Evolutionary conservation across 73 alveolate species (phyloP).

Genomic region (Paramecium bursaria): DNA sequence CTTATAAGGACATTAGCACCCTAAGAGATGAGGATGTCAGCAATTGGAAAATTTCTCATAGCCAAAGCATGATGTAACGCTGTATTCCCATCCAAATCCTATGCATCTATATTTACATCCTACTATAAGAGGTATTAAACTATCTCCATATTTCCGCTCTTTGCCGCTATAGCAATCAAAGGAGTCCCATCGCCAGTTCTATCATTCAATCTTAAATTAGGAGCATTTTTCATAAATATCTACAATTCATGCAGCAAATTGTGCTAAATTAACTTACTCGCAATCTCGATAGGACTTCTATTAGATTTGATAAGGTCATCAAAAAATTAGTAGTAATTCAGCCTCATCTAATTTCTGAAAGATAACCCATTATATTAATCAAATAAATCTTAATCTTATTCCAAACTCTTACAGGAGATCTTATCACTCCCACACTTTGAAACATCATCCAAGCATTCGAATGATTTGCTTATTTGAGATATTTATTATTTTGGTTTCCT

Average conservation of each 20-base stretch:
- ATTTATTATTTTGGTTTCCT: no score
- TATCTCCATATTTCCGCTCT: conserved; percentile 12
- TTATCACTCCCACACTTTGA: no score
- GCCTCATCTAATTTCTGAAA: no score
- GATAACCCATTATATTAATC: no score
- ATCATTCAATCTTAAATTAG: neutral
- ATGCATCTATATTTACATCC: neutral
- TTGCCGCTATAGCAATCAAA: conserved; percentile 4
- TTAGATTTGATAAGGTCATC: no score
- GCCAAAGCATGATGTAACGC: conserved; percentile 31
- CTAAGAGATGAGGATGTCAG: neutral
- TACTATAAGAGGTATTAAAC: neutral
- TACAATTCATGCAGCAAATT: conserved; percentile 14
- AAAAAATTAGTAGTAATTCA: no score
- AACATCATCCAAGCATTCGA: no score
- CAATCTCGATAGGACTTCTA: no score
- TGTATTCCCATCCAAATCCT: conserved; percentile 49
- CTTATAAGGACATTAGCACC: neutral
- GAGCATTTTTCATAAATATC: neutral
- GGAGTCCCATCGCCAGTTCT: conserved; percentile 13
- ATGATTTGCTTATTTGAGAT: no score
- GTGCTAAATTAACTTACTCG: conserved; percentile 22
- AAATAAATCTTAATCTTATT: no score
- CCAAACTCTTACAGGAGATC: no score
- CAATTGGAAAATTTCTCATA: neutral